Percentiles rank a stretch among this genome's conserved stretches.
Evolutionary conservation across 2,329 filamentous ascomycete species (phyloP).

Genomic region (Nothomitra cinnamomea): DNA sequence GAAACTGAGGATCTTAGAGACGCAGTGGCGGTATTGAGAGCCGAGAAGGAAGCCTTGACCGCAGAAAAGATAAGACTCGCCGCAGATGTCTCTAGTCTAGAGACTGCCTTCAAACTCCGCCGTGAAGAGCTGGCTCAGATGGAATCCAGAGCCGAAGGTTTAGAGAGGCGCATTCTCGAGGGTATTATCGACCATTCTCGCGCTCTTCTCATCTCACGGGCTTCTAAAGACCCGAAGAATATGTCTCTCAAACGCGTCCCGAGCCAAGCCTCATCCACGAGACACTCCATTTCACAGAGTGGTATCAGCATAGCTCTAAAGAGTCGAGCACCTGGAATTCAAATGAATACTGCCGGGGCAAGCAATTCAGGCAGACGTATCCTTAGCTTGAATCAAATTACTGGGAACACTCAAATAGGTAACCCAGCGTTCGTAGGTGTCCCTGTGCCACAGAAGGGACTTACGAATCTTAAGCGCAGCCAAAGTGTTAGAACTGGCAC

Average conservation of each 20-base stretch:
- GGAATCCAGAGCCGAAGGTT: conserved; percentile 70
- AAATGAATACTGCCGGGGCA: conserved; percentile 20
- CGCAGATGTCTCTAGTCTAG: conserved; percentile 76
- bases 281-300: conserved; percentile 7
- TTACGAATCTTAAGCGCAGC: conserved; percentile 25
- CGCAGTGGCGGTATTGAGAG: conserved; percentile 15
- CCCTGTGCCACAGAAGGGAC: neutral
- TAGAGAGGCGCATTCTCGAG: conserved; percentile 86
- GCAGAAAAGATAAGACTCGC: conserved; percentile 64
- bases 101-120: conserved; percentile 76
- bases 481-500: conserved; percentile 55
- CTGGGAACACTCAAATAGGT: conserved; percentile 42
- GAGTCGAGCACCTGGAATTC: conserved; percentile 24
- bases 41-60: conserved; percentile 49
- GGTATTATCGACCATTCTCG: conserved; percentile 94
- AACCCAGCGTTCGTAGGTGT: neutral
- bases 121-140: conserved; percentile 83
- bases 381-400: conserved; percentile 80
- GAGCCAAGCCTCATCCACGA: conserved; percentile 17
- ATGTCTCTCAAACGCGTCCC: conserved; percentile 36
- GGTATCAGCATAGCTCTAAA: conserved; percentile 30
- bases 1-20: conserved; percentile 45
- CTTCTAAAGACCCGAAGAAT: conserved; percentile 21
- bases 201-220: conserved; percentile 64
- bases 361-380: conserved; percentile 47